Conservation (phyloP, 169 alveolate genomes). For the Babesia bigemina region DNA sequence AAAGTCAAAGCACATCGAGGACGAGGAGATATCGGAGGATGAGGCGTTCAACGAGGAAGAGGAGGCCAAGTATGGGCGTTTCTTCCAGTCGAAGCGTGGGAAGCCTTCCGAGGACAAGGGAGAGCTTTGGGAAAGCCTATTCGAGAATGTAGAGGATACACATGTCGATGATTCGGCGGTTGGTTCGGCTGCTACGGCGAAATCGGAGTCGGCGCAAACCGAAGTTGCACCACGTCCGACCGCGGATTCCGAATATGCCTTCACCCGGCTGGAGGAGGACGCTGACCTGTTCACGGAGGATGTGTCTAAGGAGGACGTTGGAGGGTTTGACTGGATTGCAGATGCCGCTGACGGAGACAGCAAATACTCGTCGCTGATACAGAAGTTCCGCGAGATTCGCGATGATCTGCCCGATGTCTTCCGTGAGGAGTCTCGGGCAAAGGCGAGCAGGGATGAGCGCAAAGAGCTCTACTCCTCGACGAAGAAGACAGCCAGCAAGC, state of each 20-base stretch:
- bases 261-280: slow-evolving; percentile 44
- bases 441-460: slow-evolving; percentile 62
- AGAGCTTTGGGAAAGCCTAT: slow-evolving; percentile 57
- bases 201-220: background rate
- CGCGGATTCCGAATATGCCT: background rate
- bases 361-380: slow-evolving; percentile 20
- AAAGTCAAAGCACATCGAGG: slow-evolving; percentile 1
- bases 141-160: slow-evolving; percentile 26
- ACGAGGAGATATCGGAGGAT: slow-evolving; percentile 65
- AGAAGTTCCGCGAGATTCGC: slow-evolving; percentile 45
- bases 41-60: slow-evolving; percentile 46
- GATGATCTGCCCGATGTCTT: slow-evolving; percentile 57
- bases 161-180: background rate
- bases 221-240: background rate
- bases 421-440: slow-evolving; percentile 55
- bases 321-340: slow-evolving; percentile 39
- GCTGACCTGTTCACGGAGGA: slow-evolving; percentile 30
- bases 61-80: slow-evolving; percentile 37
- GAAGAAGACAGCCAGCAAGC: slow-evolving; percentile 59
- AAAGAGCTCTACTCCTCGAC: slow-evolving; percentile 59
- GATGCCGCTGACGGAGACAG: slow-evolving; percentile 27
- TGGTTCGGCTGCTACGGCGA: background rate
- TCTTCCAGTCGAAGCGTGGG: slow-evolving; percentile 24
- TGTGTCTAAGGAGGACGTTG: background rate
- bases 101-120: slow-evolving; percentile 33